Conservation (phyloP, 805 yeast genomes). For the Nakazawaea peltata region DNA sequence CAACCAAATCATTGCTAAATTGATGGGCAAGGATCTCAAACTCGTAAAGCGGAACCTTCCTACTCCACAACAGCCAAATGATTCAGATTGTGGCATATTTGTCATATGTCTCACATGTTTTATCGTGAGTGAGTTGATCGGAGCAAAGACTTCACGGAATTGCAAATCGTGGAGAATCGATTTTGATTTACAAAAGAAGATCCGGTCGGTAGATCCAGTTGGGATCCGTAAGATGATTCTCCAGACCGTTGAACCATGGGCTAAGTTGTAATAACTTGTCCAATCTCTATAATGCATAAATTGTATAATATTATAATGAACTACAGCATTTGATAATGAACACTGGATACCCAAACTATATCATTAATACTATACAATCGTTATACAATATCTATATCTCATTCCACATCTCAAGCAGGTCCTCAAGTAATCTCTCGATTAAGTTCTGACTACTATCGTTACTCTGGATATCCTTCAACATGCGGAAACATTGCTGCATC, state of each 20-base stretch:
- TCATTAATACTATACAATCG: too few relatives aligned
- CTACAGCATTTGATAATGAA: too few relatives aligned
- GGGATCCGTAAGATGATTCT: slow-evolving; percentile 2
- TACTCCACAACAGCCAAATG: slow-evolving; percentile 56
- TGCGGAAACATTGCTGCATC: slow-evolving; percentile 55
- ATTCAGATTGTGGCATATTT: slow-evolving; percentile 59
- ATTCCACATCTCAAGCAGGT: slow-evolving; percentile 15
- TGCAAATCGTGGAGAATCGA: slow-evolving; percentile 3
- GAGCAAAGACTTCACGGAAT: slow-evolving; percentile 1
- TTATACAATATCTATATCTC: too few relatives aligned
- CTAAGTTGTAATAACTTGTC: too few relatives aligned
- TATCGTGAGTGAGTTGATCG: slow-evolving; percentile 12
- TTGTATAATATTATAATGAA: background rate
- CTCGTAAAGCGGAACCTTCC: slow-evolving; percentile 14
- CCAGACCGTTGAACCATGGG: too few relatives aligned
- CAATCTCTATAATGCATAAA: background rate
- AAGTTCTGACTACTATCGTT: slow-evolving; percentile 47
- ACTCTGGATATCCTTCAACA: slow-evolving; percentile 43
- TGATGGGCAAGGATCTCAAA: background rate
- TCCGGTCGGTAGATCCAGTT: slow-evolving; percentile 2
- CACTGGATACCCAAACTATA: too few relatives aligned
- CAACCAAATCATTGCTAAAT: background rate
- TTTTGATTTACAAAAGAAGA: slow-evolving; percentile 5
- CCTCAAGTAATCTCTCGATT: slow-evolving; percentile 43
- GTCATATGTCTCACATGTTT: slow-evolving; percentile 25